Base-by-base conservation (phyloP, 2,329 filamentous ascomycete genomes). In the Fonsecaea erecta region DNA sequence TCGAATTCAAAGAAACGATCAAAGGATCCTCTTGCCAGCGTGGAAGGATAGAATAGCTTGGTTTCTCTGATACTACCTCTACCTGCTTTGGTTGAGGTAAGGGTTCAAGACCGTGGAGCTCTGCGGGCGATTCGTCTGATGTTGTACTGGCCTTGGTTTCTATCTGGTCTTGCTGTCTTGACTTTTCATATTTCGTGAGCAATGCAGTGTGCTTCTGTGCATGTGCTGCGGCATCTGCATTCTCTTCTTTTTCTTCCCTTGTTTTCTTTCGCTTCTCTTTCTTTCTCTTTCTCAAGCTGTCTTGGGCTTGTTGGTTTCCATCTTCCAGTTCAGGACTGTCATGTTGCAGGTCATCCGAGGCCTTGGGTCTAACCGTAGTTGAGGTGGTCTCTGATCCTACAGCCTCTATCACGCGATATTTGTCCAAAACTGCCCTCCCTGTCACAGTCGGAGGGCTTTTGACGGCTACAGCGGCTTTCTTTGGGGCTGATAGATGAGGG, bases 11-110 rank as follows among this genome's bases (percentile, higher is more conserved):
- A n/a, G 64, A 46, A 21, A 66, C 58, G 48, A 55, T 37, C 12
- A 64, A 37, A 0, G 93, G 93, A 12, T 88, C 84, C 4, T 90
- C 87, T 12, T 97, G 82, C 94, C 94, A 98, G 2, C 82, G 71
- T 0, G 94, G 94, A 2, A 97, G 81, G 0, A 90, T 90, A 32
- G 92, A 89, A 76, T 92, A 93, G n/a, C 85, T 84, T 1, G 89
- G 87, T 60, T 84, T 83, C 57, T 85, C 83, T 0, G 81, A 80
- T 0, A 86, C 82, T 0, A 85, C 86, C 59, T 76, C 74, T 21
- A 76, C 60, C 53, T 66, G 54, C 34, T 85, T 84, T 12, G 91
- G 93, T 71, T 97, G 93, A 7, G 93, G 93, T 21, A 97, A 81
- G 6, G 92, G 93, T 62, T 90, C 87, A 0, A 98, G 82, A 24